Conservation (phyloP, 2,329 filamentous ascomycete genomes). For the Pestalotiopsis sp. region DNA sequence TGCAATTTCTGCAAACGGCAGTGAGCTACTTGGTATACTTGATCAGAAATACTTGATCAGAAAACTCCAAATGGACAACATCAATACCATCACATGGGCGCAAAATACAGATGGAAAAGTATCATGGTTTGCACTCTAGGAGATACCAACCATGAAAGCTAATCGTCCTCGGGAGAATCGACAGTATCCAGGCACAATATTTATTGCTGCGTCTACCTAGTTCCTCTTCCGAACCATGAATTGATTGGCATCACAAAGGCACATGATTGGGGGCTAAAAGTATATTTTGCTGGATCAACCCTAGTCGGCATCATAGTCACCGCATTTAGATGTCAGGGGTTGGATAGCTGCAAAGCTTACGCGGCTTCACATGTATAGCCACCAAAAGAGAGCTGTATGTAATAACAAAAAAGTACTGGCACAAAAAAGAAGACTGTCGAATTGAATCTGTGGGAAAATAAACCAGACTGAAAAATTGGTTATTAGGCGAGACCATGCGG, state of each 20-base stretch:
- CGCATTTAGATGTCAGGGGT: background rate
- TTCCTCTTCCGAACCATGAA: background rate
- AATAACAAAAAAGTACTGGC: background rate
- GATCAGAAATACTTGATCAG: background rate
- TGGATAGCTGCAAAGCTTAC: slow-evolving; percentile 2
- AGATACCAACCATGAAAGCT: too few relatives aligned
- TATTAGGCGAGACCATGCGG: background rate
- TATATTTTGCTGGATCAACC: background rate
- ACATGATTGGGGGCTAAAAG: background rate
- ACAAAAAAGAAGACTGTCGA: background rate
- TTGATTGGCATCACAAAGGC: background rate
- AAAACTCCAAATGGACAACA: background rate
- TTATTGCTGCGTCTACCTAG: background rate
- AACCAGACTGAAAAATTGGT: background rate
- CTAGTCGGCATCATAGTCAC: background rate
- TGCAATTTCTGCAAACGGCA: background rate
- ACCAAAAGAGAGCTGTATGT: too few relatives aligned
- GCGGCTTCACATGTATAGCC: background rate
- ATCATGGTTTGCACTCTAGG: too few relatives aligned
- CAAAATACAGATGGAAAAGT: too few relatives aligned
- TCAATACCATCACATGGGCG: too few relatives aligned
- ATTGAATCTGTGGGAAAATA: background rate
- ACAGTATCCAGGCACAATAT: background rate
- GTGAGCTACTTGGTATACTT: background rate
- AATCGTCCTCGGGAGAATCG: too few relatives aligned